phyloP scores from a whole-genome alignment of 768 basidiomycete genomes.

The Boletus reticulatus region DNA sequence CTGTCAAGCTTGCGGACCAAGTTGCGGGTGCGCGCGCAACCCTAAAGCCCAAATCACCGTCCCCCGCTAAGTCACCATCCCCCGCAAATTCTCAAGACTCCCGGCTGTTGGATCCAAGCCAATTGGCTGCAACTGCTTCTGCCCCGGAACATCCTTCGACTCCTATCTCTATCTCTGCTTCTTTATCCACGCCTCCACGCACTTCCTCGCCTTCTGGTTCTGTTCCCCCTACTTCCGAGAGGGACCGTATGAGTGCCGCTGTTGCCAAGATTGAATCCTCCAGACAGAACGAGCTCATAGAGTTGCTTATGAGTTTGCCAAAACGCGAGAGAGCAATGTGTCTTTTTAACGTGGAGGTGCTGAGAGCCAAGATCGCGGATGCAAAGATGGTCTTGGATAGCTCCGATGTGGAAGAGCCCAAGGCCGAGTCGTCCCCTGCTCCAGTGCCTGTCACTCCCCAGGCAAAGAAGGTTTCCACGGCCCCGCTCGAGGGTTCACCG shows the following conservation, averaged over 20 bases:
- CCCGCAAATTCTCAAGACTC: slow-evolving; percentile 68
- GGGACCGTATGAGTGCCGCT: slow-evolving; percentile 69
- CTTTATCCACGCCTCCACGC: slow-evolving; percentile 77
- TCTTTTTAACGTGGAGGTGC: slow-evolving; percentile 81
- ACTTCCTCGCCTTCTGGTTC: slow-evolving; percentile 76
- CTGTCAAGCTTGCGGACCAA: slow-evolving; percentile 62
- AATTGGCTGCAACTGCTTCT: slow-evolving; percentile 71
- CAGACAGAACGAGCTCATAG: slow-evolving; percentile 64
- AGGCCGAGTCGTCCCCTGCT: slow-evolving; percentile 21
- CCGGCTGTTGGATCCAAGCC: slow-evolving; percentile 59
- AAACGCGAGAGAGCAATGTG: slow-evolving; percentile 91
- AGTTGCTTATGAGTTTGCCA: slow-evolving; percentile 79
- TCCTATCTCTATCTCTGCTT: slow-evolving; percentile 73
- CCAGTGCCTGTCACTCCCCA: slow-evolving; percentile 60
- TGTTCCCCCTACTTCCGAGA: slow-evolving; percentile 63
- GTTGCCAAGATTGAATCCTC: slow-evolving; percentile 61
- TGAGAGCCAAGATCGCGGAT: slow-evolving; percentile 74
- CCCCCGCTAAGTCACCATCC: slow-evolving; percentile 52
- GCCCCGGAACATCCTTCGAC: slow-evolving; percentile 91
- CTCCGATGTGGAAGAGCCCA: slow-evolving; percentile 52
- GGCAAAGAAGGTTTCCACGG: slow-evolving; percentile 49
- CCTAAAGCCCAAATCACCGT: slow-evolving; percentile 35
- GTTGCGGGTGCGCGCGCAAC: slow-evolving; percentile 42
- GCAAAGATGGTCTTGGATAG: slow-evolving; percentile 81
- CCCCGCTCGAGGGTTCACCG: slow-evolving; percentile 49